These are phyloP conservation scores for Fusarium buharicum DNA, from an alignment of 2,329 filamentous ascomycete species.

Conservation along the genomic window DNA sequence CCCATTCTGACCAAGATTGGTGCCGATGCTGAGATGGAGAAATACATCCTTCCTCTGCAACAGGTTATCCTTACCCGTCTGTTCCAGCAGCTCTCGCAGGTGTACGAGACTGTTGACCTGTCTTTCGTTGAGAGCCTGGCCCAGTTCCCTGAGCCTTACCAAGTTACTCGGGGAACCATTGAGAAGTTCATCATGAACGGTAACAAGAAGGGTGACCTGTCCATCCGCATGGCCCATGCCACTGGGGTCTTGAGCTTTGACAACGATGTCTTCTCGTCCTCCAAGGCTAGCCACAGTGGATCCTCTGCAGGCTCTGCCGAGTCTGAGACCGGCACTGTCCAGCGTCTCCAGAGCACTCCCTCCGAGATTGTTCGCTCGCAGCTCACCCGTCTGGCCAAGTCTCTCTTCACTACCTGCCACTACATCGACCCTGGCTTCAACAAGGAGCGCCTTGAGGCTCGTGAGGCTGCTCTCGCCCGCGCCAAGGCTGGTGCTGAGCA, in stretches of 20 bases:
- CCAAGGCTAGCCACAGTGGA: conserved; percentile 89
- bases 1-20: conserved; percentile 95
- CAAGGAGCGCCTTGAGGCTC: conserved; percentile 80
- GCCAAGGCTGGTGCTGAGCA: conserved; percentile 89
- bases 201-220: conserved; percentile 98
- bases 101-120: conserved; percentile 97
- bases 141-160: conserved; percentile 95
- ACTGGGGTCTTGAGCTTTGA: conserved; percentile 97
- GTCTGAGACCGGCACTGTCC: conserved; percentile 82
- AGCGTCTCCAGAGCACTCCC: conserved; percentile 96
- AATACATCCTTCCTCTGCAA: conserved; percentile 94
- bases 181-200: conserved; percentile 99
- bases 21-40: conserved; percentile 93
- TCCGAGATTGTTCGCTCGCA: conserved; percentile 97
- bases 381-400: conserved; percentile 89
- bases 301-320: conserved; percentile 89
- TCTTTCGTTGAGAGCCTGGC: conserved; percentile 93
- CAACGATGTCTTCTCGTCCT: conserved; percentile 96
- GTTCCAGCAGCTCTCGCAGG: conserved; percentile 98
- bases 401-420: conserved; percentile 91
- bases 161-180: conserved; percentile 88
- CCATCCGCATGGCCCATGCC: conserved; percentile 95
- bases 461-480: conserved; percentile 80
- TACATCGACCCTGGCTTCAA: conserved; percentile 94
- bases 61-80: conserved; percentile 98